Evolutionary conservation across 768 basidiomycete genomes (phyloP), one percentile per base, ranked within the genome.

Genomic region (Russula griseocarnosa): DNA sequence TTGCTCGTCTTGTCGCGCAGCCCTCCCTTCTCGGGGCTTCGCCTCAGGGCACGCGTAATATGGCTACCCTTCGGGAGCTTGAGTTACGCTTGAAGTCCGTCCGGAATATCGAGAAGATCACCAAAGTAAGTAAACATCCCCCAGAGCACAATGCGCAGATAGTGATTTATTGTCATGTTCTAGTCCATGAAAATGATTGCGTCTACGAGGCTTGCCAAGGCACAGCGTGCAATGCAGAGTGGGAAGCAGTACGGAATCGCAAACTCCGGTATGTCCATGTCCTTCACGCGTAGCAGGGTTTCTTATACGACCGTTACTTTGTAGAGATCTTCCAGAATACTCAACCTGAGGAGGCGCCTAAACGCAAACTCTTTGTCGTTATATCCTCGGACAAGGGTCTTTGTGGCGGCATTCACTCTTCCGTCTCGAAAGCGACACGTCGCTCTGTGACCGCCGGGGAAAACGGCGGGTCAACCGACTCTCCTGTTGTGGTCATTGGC

Each of bases 131-230:
- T 73, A 72, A 75, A 59, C 60, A 51, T 40, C 1, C 32, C 16
- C 34, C 22, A 63, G 26, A 54, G 44, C 24, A 5, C 2, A 22
- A n/a, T n/a, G 22, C 16, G 20, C 32, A 54, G 9, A 55, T 60
- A 55, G 54, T 65, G 60, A 40, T 26, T 47, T 10, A 46, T 20
- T 52, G 42, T 73, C 16, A 18, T 47, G 34, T 50, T 3, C 10
- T 72, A 94, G 90, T 93, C 94, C 55, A 96, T 97, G 93, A 96
- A 97, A 83, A 95, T 99, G 86, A 96, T 98, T 82, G 96, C 95
- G 62, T 98, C 96, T 56, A 96, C 95, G 58, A 94, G 95, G 76
- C 87, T 99, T 40, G 84, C 87, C 71, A 94, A 96, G 79, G 97
- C 96, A 58, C 93, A 96, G 81, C 84, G 87, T 70, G 93, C 94